Evolutionary conservation across 2,329 filamentous ascomycete species (phyloP).

Genomic region (Cladosporium sp.): DNA sequence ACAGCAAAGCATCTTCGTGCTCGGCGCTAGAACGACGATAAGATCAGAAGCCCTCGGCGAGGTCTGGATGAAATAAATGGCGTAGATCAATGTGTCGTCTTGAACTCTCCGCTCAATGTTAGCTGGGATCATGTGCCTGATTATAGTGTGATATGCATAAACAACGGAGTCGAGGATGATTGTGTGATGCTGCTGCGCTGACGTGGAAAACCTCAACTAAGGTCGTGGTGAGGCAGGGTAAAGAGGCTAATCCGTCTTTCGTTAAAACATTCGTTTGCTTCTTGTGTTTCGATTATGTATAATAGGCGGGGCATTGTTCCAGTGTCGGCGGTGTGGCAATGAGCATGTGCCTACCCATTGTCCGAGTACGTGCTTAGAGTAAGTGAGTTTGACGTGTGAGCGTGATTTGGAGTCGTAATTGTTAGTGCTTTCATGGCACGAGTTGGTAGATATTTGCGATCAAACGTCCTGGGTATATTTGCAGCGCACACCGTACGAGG

Average conservation of each 20-base stretch:
- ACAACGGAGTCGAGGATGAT: neutral
- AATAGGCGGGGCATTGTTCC: neutral
- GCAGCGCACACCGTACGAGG: neutral
- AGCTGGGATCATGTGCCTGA: too few relatives aligned
- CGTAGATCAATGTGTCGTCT: too few relatives aligned
- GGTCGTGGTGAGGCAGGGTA: neutral
- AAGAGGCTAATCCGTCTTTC: neutral
- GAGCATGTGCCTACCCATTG: neutral
- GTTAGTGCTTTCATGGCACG: neutral
- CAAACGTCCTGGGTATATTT: neutral
- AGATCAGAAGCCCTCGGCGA: too few relatives aligned
- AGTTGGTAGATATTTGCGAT: neutral
- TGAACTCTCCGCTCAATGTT: too few relatives aligned
- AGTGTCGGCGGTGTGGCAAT: neutral
- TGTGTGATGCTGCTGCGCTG: neutral
- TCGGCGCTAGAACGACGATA: too few relatives aligned
- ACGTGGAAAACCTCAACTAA: neutral
- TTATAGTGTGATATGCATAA: neutral
- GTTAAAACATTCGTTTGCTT: neutral
- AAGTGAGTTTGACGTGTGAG: neutral
- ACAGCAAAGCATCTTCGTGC: too few relatives aligned
- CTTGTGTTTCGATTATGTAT: neutral
- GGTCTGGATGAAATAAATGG: too few relatives aligned
- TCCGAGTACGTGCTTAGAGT: neutral
- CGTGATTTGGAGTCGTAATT: neutral